Conservation (phyloP, 208 protist genomes). For the Trichomonas gallinae region DNA sequence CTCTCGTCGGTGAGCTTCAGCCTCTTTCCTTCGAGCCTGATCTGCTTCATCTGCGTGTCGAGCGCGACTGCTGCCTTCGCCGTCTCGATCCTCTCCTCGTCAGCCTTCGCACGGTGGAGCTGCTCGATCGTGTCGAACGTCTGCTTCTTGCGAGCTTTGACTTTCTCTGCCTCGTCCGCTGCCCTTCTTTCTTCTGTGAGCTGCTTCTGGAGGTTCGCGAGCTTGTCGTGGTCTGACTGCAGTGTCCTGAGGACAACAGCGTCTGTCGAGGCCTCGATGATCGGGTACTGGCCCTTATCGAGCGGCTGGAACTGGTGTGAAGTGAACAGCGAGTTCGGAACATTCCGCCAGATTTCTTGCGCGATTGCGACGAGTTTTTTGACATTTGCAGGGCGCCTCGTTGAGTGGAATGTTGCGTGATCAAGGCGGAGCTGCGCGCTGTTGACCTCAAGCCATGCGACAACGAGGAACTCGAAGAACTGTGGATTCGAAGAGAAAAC, state of each 20-base stretch:
- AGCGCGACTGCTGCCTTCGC: neutral
- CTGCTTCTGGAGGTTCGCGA: neutral
- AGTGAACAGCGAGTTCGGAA: neutral
- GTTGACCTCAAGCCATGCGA: neutral
- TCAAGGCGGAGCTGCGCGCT: neutral
- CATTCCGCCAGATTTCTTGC: neutral
- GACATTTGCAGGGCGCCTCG: neutral
- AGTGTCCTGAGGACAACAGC: neutral
- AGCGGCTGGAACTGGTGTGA: neutral
- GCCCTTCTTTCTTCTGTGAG: neutral
- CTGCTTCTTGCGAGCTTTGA: neutral
- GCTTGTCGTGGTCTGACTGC: neutral
- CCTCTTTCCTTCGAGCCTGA: neutral
- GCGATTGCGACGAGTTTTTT: neutral
- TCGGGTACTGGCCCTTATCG: neutral
- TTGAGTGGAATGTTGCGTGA: neutral
- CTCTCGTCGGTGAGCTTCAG: neutral
- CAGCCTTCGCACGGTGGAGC: neutral
- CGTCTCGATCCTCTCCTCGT: constrained; percentile 2
- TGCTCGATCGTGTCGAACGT: neutral
- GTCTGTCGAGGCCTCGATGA: neutral
- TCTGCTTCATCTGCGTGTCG: neutral
- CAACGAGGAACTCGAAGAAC: constrained; percentile 10
- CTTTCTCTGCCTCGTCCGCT: neutral
- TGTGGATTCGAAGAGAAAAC: neutral